These are phyloP conservation scores for Protomyces inundatus DNA, from an alignment of 1,139 yeast species.

Conservation along the genomic window DNA sequence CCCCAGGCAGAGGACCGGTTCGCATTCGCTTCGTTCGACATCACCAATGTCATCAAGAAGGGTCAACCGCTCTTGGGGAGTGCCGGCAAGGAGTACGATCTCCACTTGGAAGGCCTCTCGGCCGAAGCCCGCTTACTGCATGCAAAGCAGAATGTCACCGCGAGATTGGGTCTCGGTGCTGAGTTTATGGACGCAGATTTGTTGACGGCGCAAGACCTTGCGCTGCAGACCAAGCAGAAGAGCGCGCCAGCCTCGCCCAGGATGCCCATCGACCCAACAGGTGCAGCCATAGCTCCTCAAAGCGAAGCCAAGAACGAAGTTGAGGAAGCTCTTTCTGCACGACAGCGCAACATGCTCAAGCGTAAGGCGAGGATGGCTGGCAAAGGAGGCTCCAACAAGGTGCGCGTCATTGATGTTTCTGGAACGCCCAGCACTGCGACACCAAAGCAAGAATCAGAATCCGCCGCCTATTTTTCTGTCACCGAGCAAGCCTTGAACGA, in stretches of 20 bases:
- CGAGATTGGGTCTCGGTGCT: conserved; percentile 45
- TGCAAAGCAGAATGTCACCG: conserved; percentile 42
- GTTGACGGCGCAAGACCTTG: conserved; percentile 31
- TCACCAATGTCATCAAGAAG: conserved; percentile 58
- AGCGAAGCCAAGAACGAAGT: conserved; percentile 12
- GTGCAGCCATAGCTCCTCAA: background rate
- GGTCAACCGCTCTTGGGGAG: conserved; percentile 71
- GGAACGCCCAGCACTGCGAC: conserved; percentile 54
- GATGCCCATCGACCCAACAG: background rate
- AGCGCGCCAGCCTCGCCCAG: background rate
- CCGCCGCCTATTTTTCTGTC: conserved; percentile 44
- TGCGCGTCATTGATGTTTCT: conserved; percentile 64
- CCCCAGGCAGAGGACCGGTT: conserved; percentile 43
- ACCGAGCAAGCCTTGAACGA: conserved; percentile 78
- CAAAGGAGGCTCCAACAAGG: conserved; percentile 47
- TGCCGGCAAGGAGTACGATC: conserved; percentile 50
- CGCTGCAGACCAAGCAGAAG: background rate
- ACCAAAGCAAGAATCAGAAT: background rate
- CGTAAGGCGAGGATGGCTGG: conserved; percentile 83
- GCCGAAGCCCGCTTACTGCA: conserved; percentile 42
- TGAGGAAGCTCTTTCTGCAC: conserved; percentile 45
- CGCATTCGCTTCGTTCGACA: conserved; percentile 57
- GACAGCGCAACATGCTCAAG: conserved; percentile 89
- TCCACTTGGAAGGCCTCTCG: conserved; percentile 40
- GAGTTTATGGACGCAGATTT: conserved; percentile 42